These are phyloP conservation scores for Russula olivacea DNA, from an alignment of 768 basidiomycete species.

Conservation along the genomic window DNA sequence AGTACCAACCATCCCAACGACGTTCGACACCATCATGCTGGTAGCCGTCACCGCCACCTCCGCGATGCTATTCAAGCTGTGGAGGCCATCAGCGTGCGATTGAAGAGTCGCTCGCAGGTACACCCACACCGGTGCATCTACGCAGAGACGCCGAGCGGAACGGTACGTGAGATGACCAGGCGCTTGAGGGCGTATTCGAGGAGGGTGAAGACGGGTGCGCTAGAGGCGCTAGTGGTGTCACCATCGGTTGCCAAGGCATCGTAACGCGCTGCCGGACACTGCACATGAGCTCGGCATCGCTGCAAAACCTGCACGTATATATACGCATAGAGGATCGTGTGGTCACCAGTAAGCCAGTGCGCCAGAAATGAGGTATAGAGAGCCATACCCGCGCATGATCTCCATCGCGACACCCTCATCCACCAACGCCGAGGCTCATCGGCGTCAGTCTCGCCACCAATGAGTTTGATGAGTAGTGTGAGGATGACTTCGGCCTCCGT, in stretches of 20 bases:
- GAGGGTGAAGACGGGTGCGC: too few relatives aligned
- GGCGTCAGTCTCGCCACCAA: too few relatives aligned
- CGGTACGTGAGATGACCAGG: slow-evolving; percentile 86
- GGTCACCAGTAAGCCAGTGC: too few relatives aligned
- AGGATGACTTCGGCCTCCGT: too few relatives aligned
- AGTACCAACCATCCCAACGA: slow-evolving; percentile 78
- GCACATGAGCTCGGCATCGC: slow-evolving; percentile 23
- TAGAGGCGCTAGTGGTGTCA: slow-evolving; percentile 51
- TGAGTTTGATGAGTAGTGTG: too few relatives aligned
- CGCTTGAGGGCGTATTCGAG: too few relatives aligned
- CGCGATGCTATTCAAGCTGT: slow-evolving; percentile 63
- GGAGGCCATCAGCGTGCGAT: slow-evolving; percentile 43
- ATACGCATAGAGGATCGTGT: too few relatives aligned
- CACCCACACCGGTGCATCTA: slow-evolving; percentile 82
- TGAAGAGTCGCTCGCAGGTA: slow-evolving; percentile 38
- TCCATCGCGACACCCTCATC: too few relatives aligned
- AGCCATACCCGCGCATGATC: slow-evolving; percentile 17
- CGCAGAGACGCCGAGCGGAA: slow-evolving; percentile 67
- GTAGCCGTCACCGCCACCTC: slow-evolving; percentile 82
- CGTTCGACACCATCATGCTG: too few relatives aligned
- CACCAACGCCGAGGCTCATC: too few relatives aligned
- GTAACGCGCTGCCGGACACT: slow-evolving; percentile 21
- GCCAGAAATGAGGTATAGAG: background rate
- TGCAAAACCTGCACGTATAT: slow-evolving; percentile 14
- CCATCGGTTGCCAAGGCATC: slow-evolving; percentile 35